Evolutionary conservation across 805 yeast species (phyloP), one percentile per base, ranked within the genome.

Genomic region (Saturnispora serradocipensis): DNA sequence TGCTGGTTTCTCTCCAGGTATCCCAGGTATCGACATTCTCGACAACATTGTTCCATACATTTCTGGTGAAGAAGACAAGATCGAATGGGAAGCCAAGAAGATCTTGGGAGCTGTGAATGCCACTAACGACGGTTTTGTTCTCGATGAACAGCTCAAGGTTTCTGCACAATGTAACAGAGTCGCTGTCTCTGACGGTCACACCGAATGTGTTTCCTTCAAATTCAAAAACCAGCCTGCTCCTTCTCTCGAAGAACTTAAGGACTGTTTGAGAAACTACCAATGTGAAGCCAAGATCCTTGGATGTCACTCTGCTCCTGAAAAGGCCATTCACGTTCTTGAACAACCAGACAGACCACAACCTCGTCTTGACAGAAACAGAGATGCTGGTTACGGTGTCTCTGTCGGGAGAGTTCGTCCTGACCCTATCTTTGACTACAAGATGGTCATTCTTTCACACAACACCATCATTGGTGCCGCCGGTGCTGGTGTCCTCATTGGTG

Each of bases 391-490:
- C 70, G 95, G 96, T 61, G 97, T 91, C 49, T 78, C 95, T 45
- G 97, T 93, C 48, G 98, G 99, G 48, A 80, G 99, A 71, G 72
- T 93, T 54, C 84, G 99, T 74, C 86, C 81, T 60, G 99, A 93
- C 67, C 89, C 96, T 8, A 88, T 93, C 11, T 76, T 93, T 60
- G 99, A 93, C 69, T 81, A 78, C 74, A 93, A 93, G 73, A 91
- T 93, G 90, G 97, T 93, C 51, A 93, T 89, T n/a, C 74, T 93
- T 58, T 90, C 97, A 27, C 99, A 93, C 71, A 93, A 93, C 77
- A 93, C 99, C 51, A 79, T 93, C 62, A 88, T 93, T 59, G 99
- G 99, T 65, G 99, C 99, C 64, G 99, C 99, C 25, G 99, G 99
- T 67, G 86, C 97, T 8, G 99, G 99, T 69, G 77, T 93, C 55